These are phyloP conservation scores for Silene uniflora DNA, from an alignment of 148 eudicot genomes.

Conservation along the genomic window DNA sequence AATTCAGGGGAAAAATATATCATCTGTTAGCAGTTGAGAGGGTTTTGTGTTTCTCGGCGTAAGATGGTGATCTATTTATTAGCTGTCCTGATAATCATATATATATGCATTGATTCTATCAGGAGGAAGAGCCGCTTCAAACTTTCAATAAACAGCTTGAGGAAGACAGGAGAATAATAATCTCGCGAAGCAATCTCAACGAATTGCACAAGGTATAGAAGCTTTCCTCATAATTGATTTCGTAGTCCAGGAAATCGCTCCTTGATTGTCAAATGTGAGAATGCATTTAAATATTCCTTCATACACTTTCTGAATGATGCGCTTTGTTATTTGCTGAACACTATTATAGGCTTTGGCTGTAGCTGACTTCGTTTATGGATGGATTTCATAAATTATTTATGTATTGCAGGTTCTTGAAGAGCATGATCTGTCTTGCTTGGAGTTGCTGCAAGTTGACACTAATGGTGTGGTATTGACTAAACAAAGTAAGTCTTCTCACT, in stretches of 20 bases:
- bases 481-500: constrained; percentile 50
- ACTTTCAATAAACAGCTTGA: constrained; percentile 91
- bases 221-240: neutral
- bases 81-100: constrained; percentile 7
- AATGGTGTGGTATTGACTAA: constrained; percentile 81
- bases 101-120: constrained; percentile 23
- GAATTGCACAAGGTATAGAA: constrained; percentile 78
- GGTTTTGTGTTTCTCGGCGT: neutral
- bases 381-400: constrained; percentile 4
- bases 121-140: constrained; percentile 85
- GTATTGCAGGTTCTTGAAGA: constrained; percentile 80
- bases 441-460: constrained; percentile 72
- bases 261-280: neutral
- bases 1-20: neutral
- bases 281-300: neutral
- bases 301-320: neutral
- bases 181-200: constrained; percentile 79
- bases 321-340: neutral
- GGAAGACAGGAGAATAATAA: constrained; percentile 84
- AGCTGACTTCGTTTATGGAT: neutral
- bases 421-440: constrained; percentile 71
- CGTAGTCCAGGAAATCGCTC: neutral
- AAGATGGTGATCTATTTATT: neutral
- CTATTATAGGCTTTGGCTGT: neutral
- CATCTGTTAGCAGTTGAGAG: neutral